Evolutionary conservation across 352 stramenopile species (phyloP).

Genomic region (Phytophthora vignae): DNA sequence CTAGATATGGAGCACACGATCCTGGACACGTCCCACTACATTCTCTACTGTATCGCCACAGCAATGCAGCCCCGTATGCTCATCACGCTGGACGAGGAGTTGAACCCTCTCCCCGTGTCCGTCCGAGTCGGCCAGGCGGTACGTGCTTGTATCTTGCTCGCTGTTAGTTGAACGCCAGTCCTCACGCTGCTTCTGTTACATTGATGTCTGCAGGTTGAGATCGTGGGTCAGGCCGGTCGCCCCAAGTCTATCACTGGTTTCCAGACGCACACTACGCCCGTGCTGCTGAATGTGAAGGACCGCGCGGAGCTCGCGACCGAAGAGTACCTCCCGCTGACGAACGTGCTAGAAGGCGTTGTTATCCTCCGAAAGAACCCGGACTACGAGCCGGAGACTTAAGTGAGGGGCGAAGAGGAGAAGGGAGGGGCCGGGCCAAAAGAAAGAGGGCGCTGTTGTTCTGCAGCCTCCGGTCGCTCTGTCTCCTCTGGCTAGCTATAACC

Average conservation of each 20-base stretch:
- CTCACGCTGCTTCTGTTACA: conserved; percentile 1
- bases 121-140: conserved; percentile 99
- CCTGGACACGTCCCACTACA: conserved; percentile 98
- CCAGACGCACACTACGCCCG: conserved; percentile 99
- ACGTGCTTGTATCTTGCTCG: conserved; percentile 33
- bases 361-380: conserved; percentile 99
- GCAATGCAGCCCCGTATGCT: conserved; percentile 99
- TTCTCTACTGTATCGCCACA: conserved; percentile 98
- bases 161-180: neutral
- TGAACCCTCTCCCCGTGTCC: conserved; percentile 96
- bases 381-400: conserved; percentile 83
- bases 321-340: conserved; percentile 96
- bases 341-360: conserved; percentile 98
- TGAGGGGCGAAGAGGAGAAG: conserved; percentile 18
- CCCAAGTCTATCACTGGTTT: conserved; percentile 99
- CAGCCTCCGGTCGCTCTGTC: conserved; percentile 11
- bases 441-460: conserved; percentile 30
- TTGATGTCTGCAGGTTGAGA: conserved; percentile 90
- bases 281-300: conserved; percentile 98
- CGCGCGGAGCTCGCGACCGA: conserved; percentile 98
- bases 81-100: conserved; percentile 97
- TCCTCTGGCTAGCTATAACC: conserved; percentile 39
- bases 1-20: conserved; percentile 99
- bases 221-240: conserved; percentile 98
- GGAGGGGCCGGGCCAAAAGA: conserved; percentile 14